Percentiles rank a stretch among this genome's conserved stretches.
Evolutionary conservation across 2,329 filamentous ascomycete genomes (phyloP).

Genomic region (Westerdykella sp.): DNA sequence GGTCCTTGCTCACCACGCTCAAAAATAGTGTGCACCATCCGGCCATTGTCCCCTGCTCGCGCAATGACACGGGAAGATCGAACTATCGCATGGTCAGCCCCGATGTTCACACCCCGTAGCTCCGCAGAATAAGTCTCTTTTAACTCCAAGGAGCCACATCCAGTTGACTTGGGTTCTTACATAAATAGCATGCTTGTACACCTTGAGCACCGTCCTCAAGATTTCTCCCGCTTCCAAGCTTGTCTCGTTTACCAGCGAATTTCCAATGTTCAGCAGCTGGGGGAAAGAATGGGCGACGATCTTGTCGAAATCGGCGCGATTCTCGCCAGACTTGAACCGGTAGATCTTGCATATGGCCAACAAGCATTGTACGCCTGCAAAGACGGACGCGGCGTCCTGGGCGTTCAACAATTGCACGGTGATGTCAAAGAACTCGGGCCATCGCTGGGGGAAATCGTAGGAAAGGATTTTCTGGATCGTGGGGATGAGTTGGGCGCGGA

Average conservation of each 20-base stretch:
- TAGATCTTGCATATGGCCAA: slow-evolving; percentile 93
- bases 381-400: slow-evolving; percentile 78
- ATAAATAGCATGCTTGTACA: slow-evolving; percentile 97
- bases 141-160: not conserved
- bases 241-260: slow-evolving; percentile 80
- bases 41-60: slow-evolving; percentile 75
- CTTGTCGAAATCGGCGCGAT: slow-evolving; percentile 81
- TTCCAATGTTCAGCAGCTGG: slow-evolving; percentile 77
- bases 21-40: slow-evolving; percentile 96
- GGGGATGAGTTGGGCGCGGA: slow-evolving; percentile 89
- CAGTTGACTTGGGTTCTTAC: slow-evolving; percentile 47
- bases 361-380: slow-evolving; percentile 89
- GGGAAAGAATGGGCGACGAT: slow-evolving; percentile 91
- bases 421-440: slow-evolving; percentile 91
- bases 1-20: slow-evolving; percentile 76
- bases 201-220: slow-evolving; percentile 89
- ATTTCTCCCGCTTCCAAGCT: slow-evolving; percentile 95
- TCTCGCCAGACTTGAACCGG: slow-evolving; percentile 82
- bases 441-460: slow-evolving; percentile 88
- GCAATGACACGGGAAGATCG: slow-evolving; percentile 72
- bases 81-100: slow-evolving; percentile 53
- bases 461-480: slow-evolving; percentile 94
- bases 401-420: slow-evolving; percentile 83
- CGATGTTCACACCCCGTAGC: slow-evolving; percentile 8
- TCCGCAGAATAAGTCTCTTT: not conserved